Evolutionary conservation across 2,329 filamentous ascomycete species (phyloP).

Genomic region (Colletotrichum somersetense): DNA sequence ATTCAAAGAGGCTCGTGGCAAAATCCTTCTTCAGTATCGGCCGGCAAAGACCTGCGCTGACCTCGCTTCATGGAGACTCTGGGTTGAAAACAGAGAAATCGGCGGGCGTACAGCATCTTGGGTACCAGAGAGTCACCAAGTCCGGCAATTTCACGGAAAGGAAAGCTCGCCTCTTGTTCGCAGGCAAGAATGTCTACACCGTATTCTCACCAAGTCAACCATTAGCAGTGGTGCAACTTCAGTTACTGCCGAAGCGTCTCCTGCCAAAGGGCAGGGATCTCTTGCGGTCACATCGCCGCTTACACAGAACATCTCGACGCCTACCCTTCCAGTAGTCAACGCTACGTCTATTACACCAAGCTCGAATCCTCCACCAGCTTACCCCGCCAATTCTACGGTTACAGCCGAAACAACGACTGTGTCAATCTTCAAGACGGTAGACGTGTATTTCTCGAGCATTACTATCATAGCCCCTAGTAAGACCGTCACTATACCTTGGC

Average conservation of each 20-base stretch:
- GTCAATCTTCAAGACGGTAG: neutral
- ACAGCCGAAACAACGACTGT: neutral
- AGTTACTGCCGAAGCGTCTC: neutral
- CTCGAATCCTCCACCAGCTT: too few relatives aligned
- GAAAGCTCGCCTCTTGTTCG: neutral
- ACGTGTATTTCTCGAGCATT: neutral
- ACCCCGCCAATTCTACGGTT: too few relatives aligned
- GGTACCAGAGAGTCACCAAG: neutral
- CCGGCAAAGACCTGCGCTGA: neutral
- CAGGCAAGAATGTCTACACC: neutral
- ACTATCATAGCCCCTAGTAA: neutral
- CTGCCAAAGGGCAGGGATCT: neutral
- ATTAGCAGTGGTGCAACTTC: neutral
- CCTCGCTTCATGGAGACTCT: neutral
- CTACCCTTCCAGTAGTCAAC: neutral
- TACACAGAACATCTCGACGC: neutral
- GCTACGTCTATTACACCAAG: neutral
- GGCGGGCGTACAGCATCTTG: neutral
- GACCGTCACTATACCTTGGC: neutral
- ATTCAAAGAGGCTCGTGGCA: neutral
- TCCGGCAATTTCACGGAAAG: neutral
- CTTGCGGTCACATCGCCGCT: neutral
- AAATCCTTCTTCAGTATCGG: neutral
- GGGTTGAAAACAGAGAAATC: neutral
- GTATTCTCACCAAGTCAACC: neutral